Evolutionary conservation across 306 rosid species (phyloP).

Genomic region (Lathyrus tuberosus): DNA sequence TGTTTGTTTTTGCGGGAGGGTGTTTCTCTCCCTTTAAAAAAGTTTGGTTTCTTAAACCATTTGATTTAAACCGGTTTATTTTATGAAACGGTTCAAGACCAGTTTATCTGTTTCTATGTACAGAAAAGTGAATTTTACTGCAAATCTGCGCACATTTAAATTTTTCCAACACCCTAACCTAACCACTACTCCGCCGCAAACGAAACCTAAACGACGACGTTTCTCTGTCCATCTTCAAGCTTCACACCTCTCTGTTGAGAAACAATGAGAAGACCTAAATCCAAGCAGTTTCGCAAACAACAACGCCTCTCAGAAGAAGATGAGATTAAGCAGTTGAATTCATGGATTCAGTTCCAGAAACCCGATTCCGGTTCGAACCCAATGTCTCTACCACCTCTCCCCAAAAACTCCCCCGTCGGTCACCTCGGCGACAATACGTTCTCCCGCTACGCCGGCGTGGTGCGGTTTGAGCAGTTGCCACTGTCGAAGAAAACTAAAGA

Average conservation of each 20-base stretch:
- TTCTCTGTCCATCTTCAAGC: not conserved
- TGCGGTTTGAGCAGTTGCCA: slow-evolving; percentile 64
- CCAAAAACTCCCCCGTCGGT: slow-evolving; percentile 47
- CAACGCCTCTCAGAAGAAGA: slow-evolving; percentile 48
- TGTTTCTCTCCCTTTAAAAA: too few relatives aligned
- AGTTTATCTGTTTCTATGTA: too few relatives aligned
- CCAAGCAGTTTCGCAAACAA: slow-evolving; percentile 54
- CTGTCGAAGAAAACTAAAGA: slow-evolving; percentile 67
- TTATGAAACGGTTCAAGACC: too few relatives aligned
- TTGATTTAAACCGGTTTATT: too few relatives aligned
- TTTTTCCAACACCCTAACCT: not conserved
- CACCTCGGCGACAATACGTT: slow-evolving; percentile 41
- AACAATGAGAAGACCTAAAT: slow-evolving; percentile 59
- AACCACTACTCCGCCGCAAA: not conserved
- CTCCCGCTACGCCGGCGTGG: slow-evolving; percentile 71
- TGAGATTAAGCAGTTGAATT: slow-evolving; percentile 52
- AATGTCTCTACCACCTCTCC: slow-evolving; percentile 58
- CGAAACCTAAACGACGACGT: slow-evolving; percentile 25
- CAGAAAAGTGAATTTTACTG: too few relatives aligned
- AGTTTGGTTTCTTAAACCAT: too few relatives aligned
- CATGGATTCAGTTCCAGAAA: slow-evolving; percentile 62
- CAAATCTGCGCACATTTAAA: too few relatives aligned
- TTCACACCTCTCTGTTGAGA: too few relatives aligned
- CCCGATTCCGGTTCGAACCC: slow-evolving; percentile 69
- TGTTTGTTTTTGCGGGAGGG: too few relatives aligned